These are phyloP conservation scores for Eucalyptus sp. DNA, from an alignment of 345 rosid genomes.

Conservation along the genomic window DNA sequence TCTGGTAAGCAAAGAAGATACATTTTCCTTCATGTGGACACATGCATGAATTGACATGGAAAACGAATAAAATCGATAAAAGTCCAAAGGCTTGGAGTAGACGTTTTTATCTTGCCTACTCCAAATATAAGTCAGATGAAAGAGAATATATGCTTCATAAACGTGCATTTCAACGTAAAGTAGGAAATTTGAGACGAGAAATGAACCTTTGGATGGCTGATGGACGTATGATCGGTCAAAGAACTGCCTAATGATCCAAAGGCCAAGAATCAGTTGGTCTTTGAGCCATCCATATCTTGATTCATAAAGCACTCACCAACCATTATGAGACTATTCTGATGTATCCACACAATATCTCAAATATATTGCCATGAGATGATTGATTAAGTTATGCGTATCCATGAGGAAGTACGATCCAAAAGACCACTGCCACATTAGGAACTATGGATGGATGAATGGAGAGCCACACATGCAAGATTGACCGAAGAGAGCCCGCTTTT, in stretches of 20 bases:
- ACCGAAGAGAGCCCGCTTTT: rapidly evolving
- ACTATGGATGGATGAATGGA: not conserved
- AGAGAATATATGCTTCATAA: not conserved
- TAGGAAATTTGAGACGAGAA: not conserved
- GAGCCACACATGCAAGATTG: not conserved
- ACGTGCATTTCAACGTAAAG: not conserved
- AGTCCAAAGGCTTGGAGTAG: not conserved
- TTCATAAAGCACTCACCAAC: not conserved
- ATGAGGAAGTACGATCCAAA: not conserved
- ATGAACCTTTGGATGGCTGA: not conserved
- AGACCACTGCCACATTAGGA: not conserved
- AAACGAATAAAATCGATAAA: not conserved
- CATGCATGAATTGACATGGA: not conserved
- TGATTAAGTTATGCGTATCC: not conserved
- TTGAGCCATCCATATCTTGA: not conserved
- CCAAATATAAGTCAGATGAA: not conserved
- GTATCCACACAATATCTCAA: not conserved
- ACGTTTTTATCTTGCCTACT: not conserved
- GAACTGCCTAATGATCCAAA: not conserved
- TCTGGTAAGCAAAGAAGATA: not conserved
- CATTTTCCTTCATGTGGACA: not conserved
- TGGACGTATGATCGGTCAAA: not conserved
- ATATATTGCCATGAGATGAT: not conserved
- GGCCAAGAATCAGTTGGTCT: not conserved
- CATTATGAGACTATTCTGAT: not conserved